A percentile compares a stretch with the other conserved stretches of the same genome.
phyloP scores from a whole-genome alignment of 805 yeast genomes.

The Schwanniomyces occidentalis region DNA sequence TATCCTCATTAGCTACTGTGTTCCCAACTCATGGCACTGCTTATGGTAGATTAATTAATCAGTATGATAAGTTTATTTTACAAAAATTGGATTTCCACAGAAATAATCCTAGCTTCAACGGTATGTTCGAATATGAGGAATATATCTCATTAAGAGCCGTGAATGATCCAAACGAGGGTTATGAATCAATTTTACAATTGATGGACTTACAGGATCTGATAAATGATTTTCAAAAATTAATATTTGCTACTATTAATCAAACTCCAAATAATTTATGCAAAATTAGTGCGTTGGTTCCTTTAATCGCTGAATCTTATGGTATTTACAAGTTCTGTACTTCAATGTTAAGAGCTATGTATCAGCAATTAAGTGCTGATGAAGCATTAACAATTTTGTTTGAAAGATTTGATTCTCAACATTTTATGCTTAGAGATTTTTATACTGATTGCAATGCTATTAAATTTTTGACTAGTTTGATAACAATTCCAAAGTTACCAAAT shows the following conservation, averaged over 20 bases:
- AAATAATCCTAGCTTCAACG: slow-evolving; percentile 85
- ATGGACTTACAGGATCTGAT: slow-evolving; percentile 83
- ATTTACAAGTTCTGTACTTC: slow-evolving; percentile 85
- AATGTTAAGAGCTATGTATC: slow-evolving; percentile 86
- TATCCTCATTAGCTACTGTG: slow-evolving; percentile 67
- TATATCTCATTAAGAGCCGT: slow-evolving; percentile 84
- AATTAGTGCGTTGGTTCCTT: slow-evolving; percentile 83
- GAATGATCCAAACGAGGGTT: slow-evolving; percentile 94
- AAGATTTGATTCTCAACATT: slow-evolving; percentile 72
- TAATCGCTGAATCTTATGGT: slow-evolving; percentile 90
- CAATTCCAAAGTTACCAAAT: slow-evolving; percentile 66
- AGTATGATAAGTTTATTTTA: slow-evolving; percentile 69
- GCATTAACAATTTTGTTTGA: slow-evolving; percentile 74
- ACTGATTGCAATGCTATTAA: slow-evolving; percentile 86
- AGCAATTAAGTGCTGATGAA: slow-evolving; percentile 69
- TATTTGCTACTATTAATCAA: slow-evolving; percentile 69
- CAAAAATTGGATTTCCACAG: slow-evolving; percentile 81
- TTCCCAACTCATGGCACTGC: slow-evolving; percentile 44
- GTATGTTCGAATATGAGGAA: slow-evolving; percentile 94
- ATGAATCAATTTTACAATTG: slow-evolving; percentile 81
- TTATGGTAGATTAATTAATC: slow-evolving; percentile 73
- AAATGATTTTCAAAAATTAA: slow-evolving; percentile 72
- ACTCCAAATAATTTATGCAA: slow-evolving; percentile 70
- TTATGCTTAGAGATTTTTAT: slow-evolving; percentile 74
- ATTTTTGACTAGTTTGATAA: slow-evolving; percentile 75